These are phyloP conservation scores for Diplodia sapinea DNA, from an alignment of 2,329 filamentous ascomycete genomes.

Conservation along the genomic window DNA sequence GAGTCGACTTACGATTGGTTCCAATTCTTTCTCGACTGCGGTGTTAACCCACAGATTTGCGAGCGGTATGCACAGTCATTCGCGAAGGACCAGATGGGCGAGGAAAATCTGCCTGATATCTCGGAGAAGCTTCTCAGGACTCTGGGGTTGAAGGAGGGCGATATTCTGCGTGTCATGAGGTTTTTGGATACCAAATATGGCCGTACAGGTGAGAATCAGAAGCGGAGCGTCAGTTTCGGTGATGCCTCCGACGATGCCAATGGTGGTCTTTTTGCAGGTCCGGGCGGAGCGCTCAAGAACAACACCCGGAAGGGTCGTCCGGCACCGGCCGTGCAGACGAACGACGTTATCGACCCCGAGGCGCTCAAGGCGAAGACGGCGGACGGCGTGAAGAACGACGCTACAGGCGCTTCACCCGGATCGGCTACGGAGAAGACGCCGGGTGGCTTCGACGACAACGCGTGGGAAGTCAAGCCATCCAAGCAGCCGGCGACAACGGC, in stretches of 20 bases:
- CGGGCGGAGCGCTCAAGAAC: conserved; percentile 87
- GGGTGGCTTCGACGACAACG: conserved; percentile 89
- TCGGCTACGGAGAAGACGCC: conserved; percentile 44
- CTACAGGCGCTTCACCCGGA: conserved; percentile 22
- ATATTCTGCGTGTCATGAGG: conserved; percentile 95
- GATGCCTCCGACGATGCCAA: conserved; percentile 48
- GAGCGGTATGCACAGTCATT: conserved; percentile 94
- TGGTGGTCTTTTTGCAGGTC: conserved; percentile 86
- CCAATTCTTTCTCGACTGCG: conserved; percentile 93
- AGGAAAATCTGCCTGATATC: conserved; percentile 89
- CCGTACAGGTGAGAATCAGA: conserved; percentile 63
- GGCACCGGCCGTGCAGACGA: conserved; percentile 82
- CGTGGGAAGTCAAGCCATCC: conserved; percentile 92
- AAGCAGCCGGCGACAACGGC: conserved; percentile 58
- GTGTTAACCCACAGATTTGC: conserved; percentile 89
- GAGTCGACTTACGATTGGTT: conserved; percentile 96
- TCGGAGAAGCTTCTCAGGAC: conserved; percentile 81
- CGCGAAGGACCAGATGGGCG: conserved; percentile 90
- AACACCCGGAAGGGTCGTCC: conserved; percentile 93
- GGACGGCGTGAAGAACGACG: conserved; percentile 42
- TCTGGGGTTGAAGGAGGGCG: conserved; percentile 91
- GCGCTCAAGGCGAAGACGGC: conserved; percentile 70
- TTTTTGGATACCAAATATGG: conserved; percentile 80
- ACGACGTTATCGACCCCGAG: conserved; percentile 84
- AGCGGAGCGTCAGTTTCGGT: conserved; percentile 60